Conservation (phyloP, 225 moss, liverwort and hornwort species). For the Pseudisothecium myosuroides region DNA sequence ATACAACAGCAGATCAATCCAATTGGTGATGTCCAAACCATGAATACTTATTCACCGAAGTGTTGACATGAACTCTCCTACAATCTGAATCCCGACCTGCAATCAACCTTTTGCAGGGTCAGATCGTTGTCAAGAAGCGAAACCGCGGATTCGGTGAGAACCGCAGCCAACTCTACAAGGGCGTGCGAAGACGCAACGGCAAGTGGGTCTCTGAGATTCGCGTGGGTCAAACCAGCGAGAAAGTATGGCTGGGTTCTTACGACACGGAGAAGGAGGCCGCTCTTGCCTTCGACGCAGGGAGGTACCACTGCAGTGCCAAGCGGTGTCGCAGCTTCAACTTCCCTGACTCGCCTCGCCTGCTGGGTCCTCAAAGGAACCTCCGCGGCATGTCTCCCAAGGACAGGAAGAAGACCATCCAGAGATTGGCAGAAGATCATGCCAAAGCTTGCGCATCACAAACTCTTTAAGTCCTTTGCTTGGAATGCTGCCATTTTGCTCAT, state of each 20-base stretch:
- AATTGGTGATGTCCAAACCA: neutral
- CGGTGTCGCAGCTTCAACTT: constrained; percentile 16
- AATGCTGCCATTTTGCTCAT: neutral
- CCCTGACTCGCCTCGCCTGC: constrained; percentile 11
- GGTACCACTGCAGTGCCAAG: constrained; percentile 18
- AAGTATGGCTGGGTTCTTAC: constrained; percentile 32
- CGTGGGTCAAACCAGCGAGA: constrained; percentile 20
- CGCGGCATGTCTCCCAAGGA: neutral
- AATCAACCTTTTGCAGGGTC: neutral
- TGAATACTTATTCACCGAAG: neutral
- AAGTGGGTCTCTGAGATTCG: constrained; percentile 38
- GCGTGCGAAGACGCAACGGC: constrained; percentile 23
- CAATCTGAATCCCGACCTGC: neutral
- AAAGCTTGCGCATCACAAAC: neutral
- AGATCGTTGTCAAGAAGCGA: neutral
- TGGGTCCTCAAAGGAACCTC: constrained; percentile 4
- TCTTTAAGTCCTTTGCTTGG: neutral
- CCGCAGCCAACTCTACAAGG: constrained; percentile 14
- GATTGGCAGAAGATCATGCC: constrained; percentile 25
- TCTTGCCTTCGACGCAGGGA: constrained; percentile 27
- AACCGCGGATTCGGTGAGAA: constrained; percentile 8
- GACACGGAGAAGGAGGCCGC: constrained; percentile 36
- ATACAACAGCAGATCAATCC: neutral
- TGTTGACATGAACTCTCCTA: neutral
- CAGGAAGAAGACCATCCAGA: constrained; percentile 17